Conservation (phyloP, 164 flowering plant species). For the Akebia trifoliata region DNA sequence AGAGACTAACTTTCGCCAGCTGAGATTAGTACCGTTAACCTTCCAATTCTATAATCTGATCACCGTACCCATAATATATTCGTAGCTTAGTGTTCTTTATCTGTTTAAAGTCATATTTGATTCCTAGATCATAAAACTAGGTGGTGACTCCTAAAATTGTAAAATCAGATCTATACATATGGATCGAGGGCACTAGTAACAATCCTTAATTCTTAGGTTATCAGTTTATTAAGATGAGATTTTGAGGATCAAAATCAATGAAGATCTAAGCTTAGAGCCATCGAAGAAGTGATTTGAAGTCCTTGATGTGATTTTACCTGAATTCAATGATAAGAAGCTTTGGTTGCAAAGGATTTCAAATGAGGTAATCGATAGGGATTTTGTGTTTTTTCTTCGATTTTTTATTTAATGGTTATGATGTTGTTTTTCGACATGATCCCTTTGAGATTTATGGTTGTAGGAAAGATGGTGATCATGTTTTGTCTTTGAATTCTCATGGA, state of each 20-base stretch:
- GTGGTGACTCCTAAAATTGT: too few species aligned
- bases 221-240: too few species aligned
- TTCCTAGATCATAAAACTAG: too few species aligned
- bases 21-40: too few species aligned
- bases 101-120: too few species aligned
- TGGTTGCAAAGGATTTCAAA: slow-evolving; percentile 52
- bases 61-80: too few species aligned
- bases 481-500: slow-evolving; percentile 62
- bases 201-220: neutral
- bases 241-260: too few species aligned
- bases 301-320: slow-evolving; percentile 49
- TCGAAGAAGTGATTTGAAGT: slow-evolving; percentile 61
- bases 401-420: slow-evolving; percentile 51
- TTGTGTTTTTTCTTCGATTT: slow-evolving; percentile 27
- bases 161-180: too few species aligned
- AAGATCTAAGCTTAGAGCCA: slow-evolving; percentile 33
- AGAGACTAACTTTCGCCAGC: too few species aligned
- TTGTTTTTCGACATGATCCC: slow-evolving; percentile 54
- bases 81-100: too few species aligned
- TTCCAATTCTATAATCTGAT: too few species aligned
- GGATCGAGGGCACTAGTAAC: too few species aligned
- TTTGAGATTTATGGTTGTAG: slow-evolving; percentile 63
- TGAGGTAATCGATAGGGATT: slow-evolving; percentile 38
- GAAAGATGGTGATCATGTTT: slow-evolving; percentile 33
- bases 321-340: slow-evolving; percentile 40